These are phyloP conservation scores for Colletotrichum simmondsii DNA, from an alignment of 2,329 filamentous ascomycete species.

Conservation along the genomic window DNA sequence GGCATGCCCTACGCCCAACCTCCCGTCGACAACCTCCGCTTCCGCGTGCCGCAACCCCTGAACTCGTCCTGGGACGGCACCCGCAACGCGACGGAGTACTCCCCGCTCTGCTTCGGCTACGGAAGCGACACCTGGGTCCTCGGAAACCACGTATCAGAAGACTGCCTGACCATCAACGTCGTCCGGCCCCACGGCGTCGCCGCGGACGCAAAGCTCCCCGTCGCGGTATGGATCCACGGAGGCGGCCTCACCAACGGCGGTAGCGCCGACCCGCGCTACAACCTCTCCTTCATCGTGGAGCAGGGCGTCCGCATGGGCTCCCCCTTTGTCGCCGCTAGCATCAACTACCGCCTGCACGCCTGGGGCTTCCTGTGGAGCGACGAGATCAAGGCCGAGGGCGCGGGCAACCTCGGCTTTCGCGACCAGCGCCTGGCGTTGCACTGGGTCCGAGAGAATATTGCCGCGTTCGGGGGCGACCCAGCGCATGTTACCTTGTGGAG, in stretches of 20 bases:
- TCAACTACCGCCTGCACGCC: constrained; percentile 62
- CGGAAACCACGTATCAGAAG: constrained; percentile 41
- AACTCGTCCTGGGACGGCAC: constrained; percentile 54
- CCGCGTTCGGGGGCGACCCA: constrained; percentile 58
- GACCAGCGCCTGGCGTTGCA: constrained; percentile 61
- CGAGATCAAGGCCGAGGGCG: constrained; percentile 53
- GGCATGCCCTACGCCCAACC: constrained; percentile 67
- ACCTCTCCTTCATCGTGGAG: constrained; percentile 68
- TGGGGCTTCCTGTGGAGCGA: constrained; percentile 63
- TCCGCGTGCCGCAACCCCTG: constrained; percentile 60
- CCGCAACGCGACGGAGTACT: constrained; percentile 57
- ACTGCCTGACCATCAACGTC: constrained; percentile 45
- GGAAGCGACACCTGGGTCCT: constrained; percentile 47
- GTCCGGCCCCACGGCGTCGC: constrained; percentile 41
- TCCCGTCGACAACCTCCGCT: constrained; percentile 63
- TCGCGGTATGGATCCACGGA: constrained; percentile 70
- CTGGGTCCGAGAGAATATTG: constrained; percentile 64
- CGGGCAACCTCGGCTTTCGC: constrained; percentile 60
- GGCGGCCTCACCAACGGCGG: constrained; percentile 40
- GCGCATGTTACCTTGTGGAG: constrained; percentile 62
- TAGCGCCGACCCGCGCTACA: constrained; percentile 63
- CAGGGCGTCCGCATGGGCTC: constrained; percentile 57
- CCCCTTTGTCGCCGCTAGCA: constrained; percentile 60
- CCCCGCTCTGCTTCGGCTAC: constrained; percentile 61
- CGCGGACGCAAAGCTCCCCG: constrained; percentile 58